These are phyloP conservation scores for Maudiozyma bulderi DNA, from an alignment of 805 yeast species.

Conservation along the genomic window DNA sequence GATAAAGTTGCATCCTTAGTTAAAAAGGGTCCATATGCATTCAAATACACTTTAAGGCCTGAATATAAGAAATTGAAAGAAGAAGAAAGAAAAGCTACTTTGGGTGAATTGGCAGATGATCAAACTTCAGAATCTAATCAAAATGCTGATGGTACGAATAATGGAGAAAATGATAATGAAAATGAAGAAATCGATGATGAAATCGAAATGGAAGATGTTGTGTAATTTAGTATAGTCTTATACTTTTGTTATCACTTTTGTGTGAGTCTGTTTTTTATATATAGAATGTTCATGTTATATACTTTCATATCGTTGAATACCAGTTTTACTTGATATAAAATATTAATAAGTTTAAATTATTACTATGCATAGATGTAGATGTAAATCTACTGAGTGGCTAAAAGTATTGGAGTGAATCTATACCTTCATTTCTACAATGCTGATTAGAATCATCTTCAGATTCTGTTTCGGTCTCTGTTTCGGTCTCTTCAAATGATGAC, in stretches of 20 bases:
- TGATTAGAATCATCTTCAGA: background rate
- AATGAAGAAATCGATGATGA: constrained; percentile 59
- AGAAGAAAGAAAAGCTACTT: constrained; percentile 60
- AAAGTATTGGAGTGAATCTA: background rate
- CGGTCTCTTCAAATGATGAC: constrained; percentile 2
- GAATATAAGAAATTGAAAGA: constrained; percentile 78
- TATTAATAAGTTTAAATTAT: no score
- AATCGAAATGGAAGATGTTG: constrained; percentile 68
- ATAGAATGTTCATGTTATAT: background rate
- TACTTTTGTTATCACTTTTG: background rate
- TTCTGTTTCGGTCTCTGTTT: background rate
- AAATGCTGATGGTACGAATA: background rate
- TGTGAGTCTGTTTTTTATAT: background rate
- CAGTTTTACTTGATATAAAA: no score
- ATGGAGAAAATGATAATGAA: constrained; percentile 14
- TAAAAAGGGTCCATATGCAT: constrained; percentile 92
- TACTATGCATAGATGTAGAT: no score
- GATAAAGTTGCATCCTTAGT: constrained; percentile 84
- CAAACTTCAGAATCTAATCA: constrained; percentile 3
- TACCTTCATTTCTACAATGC: background rate
- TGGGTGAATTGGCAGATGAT: constrained; percentile 40
- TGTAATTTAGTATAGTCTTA: constrained; percentile 19
- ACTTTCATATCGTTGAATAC: background rate
- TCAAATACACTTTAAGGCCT: constrained; percentile 80
- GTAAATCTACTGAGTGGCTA: background rate